Conservation (phyloP, 345 rosid species). For the Syzygium oleosum region DNA sequence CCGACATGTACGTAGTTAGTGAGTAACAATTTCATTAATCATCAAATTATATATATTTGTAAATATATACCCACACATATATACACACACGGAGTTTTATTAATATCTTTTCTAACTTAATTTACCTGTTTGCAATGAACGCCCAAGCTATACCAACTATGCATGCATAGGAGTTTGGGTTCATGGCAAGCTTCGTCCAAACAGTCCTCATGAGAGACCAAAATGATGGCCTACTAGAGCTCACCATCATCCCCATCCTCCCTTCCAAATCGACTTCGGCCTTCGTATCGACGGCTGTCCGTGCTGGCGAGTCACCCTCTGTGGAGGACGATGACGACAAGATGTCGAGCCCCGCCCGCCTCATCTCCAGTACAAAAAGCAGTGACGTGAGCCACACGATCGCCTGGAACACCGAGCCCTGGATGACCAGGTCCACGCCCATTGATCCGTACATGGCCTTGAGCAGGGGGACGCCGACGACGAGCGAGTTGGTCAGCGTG, state of each 20-base stretch:
- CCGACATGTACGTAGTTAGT: neutral
- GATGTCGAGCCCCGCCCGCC: conserved; percentile 20
- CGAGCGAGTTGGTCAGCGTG: conserved; percentile 70
- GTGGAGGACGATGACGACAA: neutral
- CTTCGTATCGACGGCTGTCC: neutral
- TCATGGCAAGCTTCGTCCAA: conserved; percentile 33
- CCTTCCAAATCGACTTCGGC: neutral
- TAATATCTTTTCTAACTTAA: neutral
- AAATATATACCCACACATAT: too few relatives aligned
- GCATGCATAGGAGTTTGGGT: conserved; percentile 37
- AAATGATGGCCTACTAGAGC: conserved; percentile 13
- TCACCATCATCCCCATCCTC: neutral
- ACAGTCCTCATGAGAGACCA: conserved; percentile 47
- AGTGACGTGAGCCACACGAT: conserved; percentile 73
- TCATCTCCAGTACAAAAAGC: conserved; percentile 59
- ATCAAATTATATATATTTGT: neutral
- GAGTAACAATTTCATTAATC: neutral
- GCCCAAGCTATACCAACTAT: conserved; percentile 40
- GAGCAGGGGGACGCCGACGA: conserved; percentile 76
- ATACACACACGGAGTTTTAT: neutral
- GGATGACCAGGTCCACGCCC: conserved; percentile 84
- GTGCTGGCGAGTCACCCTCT: neutral
- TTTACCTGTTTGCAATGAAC: conserved; percentile 21
- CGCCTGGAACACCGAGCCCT: conserved; percentile 66
- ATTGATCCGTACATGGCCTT: conserved; percentile 74